Percentiles rank a stretch among this genome's conserved stretches.
Evolutionary conservation across 2,329 filamentous ascomycete species (phyloP).

Genomic region (Arthrobotrys pseudoclavata): DNA sequence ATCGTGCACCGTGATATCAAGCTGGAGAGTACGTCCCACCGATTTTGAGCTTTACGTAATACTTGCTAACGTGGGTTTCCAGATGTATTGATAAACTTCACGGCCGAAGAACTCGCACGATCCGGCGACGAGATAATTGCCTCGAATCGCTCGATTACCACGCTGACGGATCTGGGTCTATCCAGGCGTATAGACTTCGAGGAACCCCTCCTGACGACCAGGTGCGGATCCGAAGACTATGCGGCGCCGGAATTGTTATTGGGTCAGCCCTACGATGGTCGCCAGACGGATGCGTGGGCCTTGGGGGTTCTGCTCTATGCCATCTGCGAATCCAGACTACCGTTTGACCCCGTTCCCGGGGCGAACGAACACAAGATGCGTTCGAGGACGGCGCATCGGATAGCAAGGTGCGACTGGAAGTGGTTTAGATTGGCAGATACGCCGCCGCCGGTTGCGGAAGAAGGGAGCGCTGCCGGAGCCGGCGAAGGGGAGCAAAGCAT

Average conservation of each 20-base stretch:
- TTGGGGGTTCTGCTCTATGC: slow-evolving; percentile 93
- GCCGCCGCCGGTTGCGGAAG: slow-evolving; percentile 70
- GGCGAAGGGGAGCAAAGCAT: slow-evolving; percentile 66
- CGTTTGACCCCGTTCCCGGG: slow-evolving; percentile 89
- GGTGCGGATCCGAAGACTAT: slow-evolving; percentile 97
- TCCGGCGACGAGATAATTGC: slow-evolving; percentile 75
- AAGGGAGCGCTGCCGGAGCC: slow-evolving; percentile 89
- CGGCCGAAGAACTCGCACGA: slow-evolving; percentile 70
- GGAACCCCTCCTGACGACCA: slow-evolving; percentile 88
- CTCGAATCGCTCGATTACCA: slow-evolving; percentile 86
- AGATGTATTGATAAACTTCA: slow-evolving; percentile 93
- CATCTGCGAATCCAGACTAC: slow-evolving; percentile 89
- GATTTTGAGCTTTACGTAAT: slow-evolving; percentile 43
- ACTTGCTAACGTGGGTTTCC: slow-evolving; percentile 31
- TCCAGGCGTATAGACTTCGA: slow-evolving; percentile 83
- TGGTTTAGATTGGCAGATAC: slow-evolving; percentile 75
- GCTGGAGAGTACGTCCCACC: slow-evolving; percentile 82
- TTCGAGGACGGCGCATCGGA: slow-evolving; percentile 89
- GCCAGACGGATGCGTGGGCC: slow-evolving; percentile 93
- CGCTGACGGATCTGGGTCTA: slow-evolving; percentile 90
- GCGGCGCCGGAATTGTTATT: slow-evolving; percentile 96
- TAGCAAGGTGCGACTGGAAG: slow-evolving; percentile 93
- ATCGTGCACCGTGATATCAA: slow-evolving; percentile 99
- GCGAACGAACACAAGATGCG: slow-evolving; percentile 81
- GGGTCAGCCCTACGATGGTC: slow-evolving; percentile 93